These are phyloP conservation scores for Paraphaeosphaeria sporulosa DNA, from an alignment of 2,329 filamentous ascomycete genomes.

Conservation along the genomic window DNA sequence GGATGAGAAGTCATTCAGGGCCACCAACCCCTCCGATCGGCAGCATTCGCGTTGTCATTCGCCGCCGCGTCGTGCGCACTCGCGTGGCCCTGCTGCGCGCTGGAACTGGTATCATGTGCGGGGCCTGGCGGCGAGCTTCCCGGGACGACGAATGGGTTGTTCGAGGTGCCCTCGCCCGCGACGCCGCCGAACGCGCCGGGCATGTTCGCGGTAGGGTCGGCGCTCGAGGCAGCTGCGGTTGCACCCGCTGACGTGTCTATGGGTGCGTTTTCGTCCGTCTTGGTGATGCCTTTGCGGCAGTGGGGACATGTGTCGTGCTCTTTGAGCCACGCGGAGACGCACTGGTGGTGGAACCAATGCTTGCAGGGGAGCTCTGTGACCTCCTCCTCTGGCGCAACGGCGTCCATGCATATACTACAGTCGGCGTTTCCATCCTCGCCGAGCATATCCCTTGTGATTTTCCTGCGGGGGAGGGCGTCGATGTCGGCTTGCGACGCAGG, in stretches of 20 bases:
- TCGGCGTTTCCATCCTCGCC: conserved; percentile 73
- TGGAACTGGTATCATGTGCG: conserved; percentile 14
- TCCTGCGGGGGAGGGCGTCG: conserved; percentile 73
- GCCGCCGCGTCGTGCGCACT: conserved; percentile 12
- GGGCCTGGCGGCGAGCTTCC: conserved; percentile 19
- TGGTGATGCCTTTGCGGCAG: conserved; percentile 67
- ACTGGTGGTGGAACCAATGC: conserved; percentile 91
- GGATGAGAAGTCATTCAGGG: conserved; percentile 14
- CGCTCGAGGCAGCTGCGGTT: conserved; percentile 17
- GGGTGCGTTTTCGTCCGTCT: conserved; percentile 30
- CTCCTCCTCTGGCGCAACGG: conserved; percentile 74
- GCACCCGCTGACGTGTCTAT: conserved; percentile 15
- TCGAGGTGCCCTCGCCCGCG: conserved; percentile 26
- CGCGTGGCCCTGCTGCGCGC: not conserved
- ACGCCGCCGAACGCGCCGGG: conserved; percentile 38
- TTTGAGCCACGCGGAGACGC: conserved; percentile 82
- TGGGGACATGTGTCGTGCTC: conserved; percentile 95
- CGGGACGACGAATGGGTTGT: conserved; percentile 30
- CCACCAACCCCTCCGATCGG: conserved; percentile 46
- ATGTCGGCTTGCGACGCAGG: conserved; percentile 82
- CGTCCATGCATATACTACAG: conserved; percentile 95
- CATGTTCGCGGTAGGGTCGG: conserved; percentile 29
- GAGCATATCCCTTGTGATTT: conserved; percentile 74
- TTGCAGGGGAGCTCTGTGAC: conserved; percentile 83
- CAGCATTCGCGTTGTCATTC: conserved; percentile 27